Conservation (phyloP, 2,329 filamentous ascomycete genomes). For the Pseudovirgaria hyperparasitica region DNA sequence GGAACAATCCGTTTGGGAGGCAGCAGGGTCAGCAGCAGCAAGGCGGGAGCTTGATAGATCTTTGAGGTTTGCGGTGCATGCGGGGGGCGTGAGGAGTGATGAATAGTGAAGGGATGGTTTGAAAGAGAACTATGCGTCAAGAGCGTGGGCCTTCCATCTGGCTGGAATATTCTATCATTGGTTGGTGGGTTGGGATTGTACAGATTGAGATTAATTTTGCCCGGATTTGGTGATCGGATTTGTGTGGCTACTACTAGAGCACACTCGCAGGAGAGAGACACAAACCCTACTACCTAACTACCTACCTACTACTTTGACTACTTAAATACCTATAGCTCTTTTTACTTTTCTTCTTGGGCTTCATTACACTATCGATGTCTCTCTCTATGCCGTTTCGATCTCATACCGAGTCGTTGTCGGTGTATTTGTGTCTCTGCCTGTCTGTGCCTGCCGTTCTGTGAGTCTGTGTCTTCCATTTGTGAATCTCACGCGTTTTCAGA, state of each 20-base stretch:
- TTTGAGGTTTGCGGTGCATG: slow-evolving; percentile 26
- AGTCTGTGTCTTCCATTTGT: background rate
- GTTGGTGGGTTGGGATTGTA: too few species aligned
- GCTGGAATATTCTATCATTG: too few species aligned
- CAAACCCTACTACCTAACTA: too few species aligned
- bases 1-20: slow-evolving; percentile 43
- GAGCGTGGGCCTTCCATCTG: too few species aligned
- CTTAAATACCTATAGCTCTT: too few species aligned
- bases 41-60: slow-evolving; percentile 49
- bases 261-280: too few species aligned
- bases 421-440: background rate
- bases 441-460: background rate
- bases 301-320: too few species aligned
- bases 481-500: background rate
- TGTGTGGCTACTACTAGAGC: too few species aligned
- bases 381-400: background rate
- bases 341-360: too few species aligned
- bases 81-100: slow-evolving; percentile 1
- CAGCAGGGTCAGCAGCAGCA: slow-evolving; percentile 31
- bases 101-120: background rate
- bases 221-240: too few species aligned
- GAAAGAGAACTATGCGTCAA: too few species aligned
- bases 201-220: too few species aligned
- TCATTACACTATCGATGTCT: background rate
- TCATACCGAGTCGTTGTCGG: background rate